A percentile compares a stretch with the other conserved stretches of the same genome.
Evolutionary conservation across 108 stramenopile species (phyloP).

Genomic region (Seminavis robusta): DNA sequence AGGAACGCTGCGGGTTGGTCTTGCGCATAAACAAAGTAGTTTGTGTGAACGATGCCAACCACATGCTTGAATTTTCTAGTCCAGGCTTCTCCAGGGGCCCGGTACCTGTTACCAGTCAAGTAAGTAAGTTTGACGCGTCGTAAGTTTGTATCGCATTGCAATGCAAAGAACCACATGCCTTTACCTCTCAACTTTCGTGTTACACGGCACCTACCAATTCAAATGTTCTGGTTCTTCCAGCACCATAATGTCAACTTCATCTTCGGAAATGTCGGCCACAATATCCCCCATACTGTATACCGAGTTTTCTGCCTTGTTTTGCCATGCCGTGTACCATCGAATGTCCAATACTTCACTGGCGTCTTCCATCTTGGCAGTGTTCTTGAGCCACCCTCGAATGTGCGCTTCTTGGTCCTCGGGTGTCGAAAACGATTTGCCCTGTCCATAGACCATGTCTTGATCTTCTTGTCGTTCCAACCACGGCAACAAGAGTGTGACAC

Average conservation of each 20-base stretch:
- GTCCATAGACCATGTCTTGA: conserved; percentile 58
- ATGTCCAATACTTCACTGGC: conserved; percentile 38
- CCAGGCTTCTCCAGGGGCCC: conserved; percentile 58
- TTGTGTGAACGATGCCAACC: conserved; percentile 92
- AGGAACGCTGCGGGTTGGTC: conserved; percentile 81
- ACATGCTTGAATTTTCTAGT: conserved; percentile 86
- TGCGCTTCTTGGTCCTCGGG: conserved; percentile 69
- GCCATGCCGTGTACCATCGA: conserved; percentile 50
- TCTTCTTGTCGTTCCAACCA: conserved; percentile 77
- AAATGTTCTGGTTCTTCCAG: conserved; percentile 94
- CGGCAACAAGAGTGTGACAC: conserved; percentile 79
- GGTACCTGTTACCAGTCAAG: conserved; percentile 4
- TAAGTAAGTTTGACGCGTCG: too few relatives aligned
- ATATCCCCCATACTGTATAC: conserved; percentile 75
- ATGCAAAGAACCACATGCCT: neutral
- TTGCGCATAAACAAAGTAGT: conserved; percentile 83
- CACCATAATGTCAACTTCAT: conserved; percentile 83
- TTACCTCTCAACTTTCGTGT: neutral
- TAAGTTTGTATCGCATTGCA: neutral
- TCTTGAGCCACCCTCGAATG: conserved; percentile 62
- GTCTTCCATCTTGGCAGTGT: conserved; percentile 34
- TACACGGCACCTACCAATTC: conserved; percentile 76
- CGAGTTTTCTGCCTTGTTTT: conserved; percentile 46
- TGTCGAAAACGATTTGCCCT: conserved; percentile 42
- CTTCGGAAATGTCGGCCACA: conserved; percentile 60